Evolutionary conservation across 768 basidiomycete genomes (phyloP).

Genomic region (Kwoniella sp.): DNA sequence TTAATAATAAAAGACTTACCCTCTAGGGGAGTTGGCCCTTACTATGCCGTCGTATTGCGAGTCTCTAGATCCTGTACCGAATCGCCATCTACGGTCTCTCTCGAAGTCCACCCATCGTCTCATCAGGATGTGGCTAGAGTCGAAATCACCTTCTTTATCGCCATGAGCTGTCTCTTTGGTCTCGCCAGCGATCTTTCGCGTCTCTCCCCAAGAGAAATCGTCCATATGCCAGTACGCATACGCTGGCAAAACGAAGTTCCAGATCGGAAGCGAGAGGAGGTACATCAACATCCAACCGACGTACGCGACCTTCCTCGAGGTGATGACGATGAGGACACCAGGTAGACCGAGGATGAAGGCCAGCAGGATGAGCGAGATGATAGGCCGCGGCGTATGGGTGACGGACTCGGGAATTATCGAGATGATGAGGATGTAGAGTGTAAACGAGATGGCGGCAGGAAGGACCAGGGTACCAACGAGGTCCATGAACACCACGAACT

Average conservation of each 20-base stretch:
- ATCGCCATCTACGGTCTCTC: constrained; percentile 89
- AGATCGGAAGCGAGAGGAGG: constrained; percentile 84
- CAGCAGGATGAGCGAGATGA: constrained; percentile 83
- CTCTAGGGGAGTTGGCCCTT: constrained; percentile 54
- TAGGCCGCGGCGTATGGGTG: constrained; percentile 58
- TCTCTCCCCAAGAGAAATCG: constrained; percentile 78
- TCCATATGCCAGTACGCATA: constrained; percentile 99
- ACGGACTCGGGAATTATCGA: constrained; percentile 69
- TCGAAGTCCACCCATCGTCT: constrained; percentile 99
- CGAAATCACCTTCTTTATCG: constrained; percentile 96
- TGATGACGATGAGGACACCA: constrained; percentile 90
- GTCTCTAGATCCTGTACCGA: constrained; percentile 75
- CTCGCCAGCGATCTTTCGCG: constrained; percentile 72
- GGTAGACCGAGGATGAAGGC: constrained; percentile 94
- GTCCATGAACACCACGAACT: constrained; percentile 98
- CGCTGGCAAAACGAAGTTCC: constrained; percentile 92
- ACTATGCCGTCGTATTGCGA: constrained; percentile 61
- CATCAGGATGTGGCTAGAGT: constrained; percentile 95
- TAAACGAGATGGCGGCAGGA: constrained; percentile 96
- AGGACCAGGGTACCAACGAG: constrained; percentile 91
- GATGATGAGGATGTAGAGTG: constrained; percentile 82
- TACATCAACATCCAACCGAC: constrained; percentile 97
- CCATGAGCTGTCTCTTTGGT: constrained; percentile 64
- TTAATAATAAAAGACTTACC: constrained; percentile 58
- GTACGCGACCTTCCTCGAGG: constrained; percentile 87